Evolutionary conservation across 1,284 basidiomycete species (phyloP).

Genomic region (Tylopilus sp.): DNA sequence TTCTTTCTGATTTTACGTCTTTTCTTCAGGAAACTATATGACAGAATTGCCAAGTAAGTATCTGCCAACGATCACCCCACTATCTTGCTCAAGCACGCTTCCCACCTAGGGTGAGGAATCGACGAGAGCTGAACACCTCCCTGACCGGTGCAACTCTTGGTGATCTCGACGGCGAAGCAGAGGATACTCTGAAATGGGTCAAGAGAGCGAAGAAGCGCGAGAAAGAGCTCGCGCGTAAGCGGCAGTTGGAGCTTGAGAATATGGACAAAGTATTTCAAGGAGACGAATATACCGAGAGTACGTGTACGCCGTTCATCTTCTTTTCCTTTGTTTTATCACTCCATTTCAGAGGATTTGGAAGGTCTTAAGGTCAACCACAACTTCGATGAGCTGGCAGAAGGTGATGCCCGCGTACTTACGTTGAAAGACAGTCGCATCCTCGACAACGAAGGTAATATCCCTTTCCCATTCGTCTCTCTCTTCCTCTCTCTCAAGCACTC

Average conservation of each 20-base stretch:
- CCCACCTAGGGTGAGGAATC: constrained; percentile 78
- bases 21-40: constrained; percentile 61
- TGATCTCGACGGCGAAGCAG: constrained; percentile 69
- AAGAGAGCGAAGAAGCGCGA: constrained; percentile 86
- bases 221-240: constrained; percentile 75
- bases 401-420: constrained; percentile 93
- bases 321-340: constrained; percentile 4
- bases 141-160: constrained; percentile 89
- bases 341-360: constrained; percentile 68
- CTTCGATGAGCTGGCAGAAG: constrained; percentile 86
- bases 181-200: constrained; percentile 83
- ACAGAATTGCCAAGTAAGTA: constrained; percentile 88
- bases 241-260: constrained; percentile 74
- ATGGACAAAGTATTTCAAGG: constrained; percentile 73
- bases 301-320: constrained; percentile 28
- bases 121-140: constrained; percentile 84
- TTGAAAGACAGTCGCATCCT: constrained; percentile 93
- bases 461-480: neutral
- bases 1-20: constrained; percentile 29
- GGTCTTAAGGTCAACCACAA: constrained; percentile 97
- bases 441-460: constrained; percentile 76
- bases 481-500: constrained; percentile 6
- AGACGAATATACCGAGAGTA: constrained; percentile 77
- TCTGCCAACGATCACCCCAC: constrained; percentile 21
- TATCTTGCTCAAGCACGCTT: constrained; percentile 47